Percentiles rank a stretch among this genome's conserved stretches.
Evolutionary conservation across 2,329 filamentous ascomycete species (phyloP).

Genomic region (Nigrospora sphaerica): DNA sequence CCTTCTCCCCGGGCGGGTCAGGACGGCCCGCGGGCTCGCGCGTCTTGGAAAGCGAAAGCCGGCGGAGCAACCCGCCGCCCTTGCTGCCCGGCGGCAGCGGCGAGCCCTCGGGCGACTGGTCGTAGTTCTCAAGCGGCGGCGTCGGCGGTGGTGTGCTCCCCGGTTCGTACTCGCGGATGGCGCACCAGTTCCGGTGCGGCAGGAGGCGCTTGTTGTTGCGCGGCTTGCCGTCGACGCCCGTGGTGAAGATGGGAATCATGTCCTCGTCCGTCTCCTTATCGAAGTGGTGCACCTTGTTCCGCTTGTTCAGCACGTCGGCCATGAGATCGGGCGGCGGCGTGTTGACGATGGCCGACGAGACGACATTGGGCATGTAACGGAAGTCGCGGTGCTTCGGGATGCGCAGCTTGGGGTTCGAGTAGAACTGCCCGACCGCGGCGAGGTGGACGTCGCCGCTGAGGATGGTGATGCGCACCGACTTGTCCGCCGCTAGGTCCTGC

Average conservation of each 20-base stretch:
- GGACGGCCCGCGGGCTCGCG: conserved; percentile 27
- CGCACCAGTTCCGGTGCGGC: conserved; percentile 92
- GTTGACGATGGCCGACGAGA: conserved; percentile 92
- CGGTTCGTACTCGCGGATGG: conserved; percentile 77
- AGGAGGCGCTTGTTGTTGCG: conserved; percentile 88
- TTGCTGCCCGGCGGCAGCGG: conserved; percentile 10
- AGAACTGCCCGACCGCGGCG: conserved; percentile 89
- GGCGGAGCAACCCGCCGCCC: conserved; percentile 31
- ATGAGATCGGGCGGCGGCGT: conserved; percentile 80
- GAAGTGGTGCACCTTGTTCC: conserved; percentile 74
- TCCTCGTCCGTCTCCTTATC: conserved; percentile 80
- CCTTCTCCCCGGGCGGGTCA: conserved; percentile 29
- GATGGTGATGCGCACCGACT: conserved; percentile 86
- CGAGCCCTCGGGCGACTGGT: conserved; percentile 28
- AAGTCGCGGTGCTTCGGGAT: conserved; percentile 86
- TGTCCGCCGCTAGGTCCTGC: conserved; percentile 87
- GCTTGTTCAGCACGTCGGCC: conserved; percentile 86
- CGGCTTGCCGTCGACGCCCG: conserved; percentile 81
- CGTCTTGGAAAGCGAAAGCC: conserved; percentile 33
- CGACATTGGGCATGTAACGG: conserved; percentile 92
- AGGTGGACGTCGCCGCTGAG: conserved; percentile 92
- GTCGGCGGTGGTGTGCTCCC: conserved; percentile 67
- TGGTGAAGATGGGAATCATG: conserved; percentile 89
- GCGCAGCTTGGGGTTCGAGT: conserved; percentile 74
- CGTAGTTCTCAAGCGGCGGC: conserved; percentile 46